Evolutionary conservation across 331 rosid genomes (phyloP), one percentile per base, ranked within the genome.

Genomic region (Malus hybrid): DNA sequence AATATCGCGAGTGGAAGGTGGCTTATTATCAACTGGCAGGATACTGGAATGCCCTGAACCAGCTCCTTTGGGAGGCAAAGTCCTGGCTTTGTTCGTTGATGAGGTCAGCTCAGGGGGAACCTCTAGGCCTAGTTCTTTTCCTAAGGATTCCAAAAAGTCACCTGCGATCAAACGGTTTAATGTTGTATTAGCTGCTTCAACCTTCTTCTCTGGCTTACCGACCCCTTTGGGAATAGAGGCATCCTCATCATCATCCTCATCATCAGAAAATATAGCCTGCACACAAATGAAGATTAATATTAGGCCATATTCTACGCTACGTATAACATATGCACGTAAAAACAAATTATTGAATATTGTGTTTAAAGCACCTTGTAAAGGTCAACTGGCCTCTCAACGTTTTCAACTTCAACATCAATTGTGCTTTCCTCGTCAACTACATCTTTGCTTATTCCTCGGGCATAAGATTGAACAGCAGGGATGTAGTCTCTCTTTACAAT

Each of bases 191-290:
- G 90, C 98, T 73, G 90, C 96, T 80, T 92, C 99, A 67, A 82
- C 89, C 83, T 92, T 92, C 85, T 90, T 95, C 74, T 86, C 91
- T 65, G 86, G 96, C 83, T 95, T 73, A 42, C 86, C 96, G 70
- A 77, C 80, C 85, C 73, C 87, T 46, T 71, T 71, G 39, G 79
- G 71, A 84, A 66, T 69, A 74, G 88, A 46, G 77, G 78, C 83
- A 56, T 86, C 91, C 76, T 76, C 86, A 88, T 89, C 99, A 13
- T 85, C 89, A 27, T 95, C 96, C 16, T 96, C 89, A 76, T 90
- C 96, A 81, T 95, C 99, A 34, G 97, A 95, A 92, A 95, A 95
- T 83, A 95, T 92, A 76, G 99, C 99, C 98, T 95, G 89, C 70
- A 73, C 16, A 33, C 52, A 62, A 36, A 78, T 31, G 70, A 76